Evolutionary conservation across 305 asterid genomes (phyloP).

Genomic region (Rubia balearica): DNA sequence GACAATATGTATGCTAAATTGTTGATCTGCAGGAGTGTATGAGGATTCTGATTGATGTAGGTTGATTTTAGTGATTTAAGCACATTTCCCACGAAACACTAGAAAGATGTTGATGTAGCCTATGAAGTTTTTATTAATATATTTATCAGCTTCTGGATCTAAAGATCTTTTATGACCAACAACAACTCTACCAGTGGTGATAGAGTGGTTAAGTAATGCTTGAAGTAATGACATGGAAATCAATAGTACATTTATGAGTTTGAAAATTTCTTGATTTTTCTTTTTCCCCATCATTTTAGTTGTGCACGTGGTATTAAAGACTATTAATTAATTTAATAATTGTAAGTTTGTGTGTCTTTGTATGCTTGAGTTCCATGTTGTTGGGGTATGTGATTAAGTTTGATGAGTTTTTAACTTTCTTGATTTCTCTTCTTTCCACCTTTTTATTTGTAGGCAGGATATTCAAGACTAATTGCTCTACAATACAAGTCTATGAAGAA

Average conservation of each 20-base stretch:
- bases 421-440: conserved; percentile 4
- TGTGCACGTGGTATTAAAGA: conserved; percentile 70
- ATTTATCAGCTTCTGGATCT: no score
- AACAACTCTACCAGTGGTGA: no score
- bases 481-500: conserved; percentile 80
- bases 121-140: no score
- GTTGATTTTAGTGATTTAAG: no score
- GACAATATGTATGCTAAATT: no score
- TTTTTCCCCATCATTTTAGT: conserved; percentile 13
- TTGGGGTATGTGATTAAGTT: background rate
- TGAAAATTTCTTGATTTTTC: background rate
- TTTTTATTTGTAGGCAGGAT: conserved; percentile 56
- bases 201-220: no score
- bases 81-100: no score
- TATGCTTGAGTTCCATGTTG: background rate
- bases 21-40: no score
- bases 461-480: conserved; percentile 60
- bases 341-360: background rate
- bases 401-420: background rate
- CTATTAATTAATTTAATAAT: background rate
- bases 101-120: no score
- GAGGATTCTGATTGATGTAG: no score
- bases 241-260: background rate
- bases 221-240: no score
- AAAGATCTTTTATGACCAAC: no score